Percentiles rank a stretch among this genome's conserved stretches.
phyloP scores from a whole-genome alignment of 192 early-diverging fungal species.

The Podila epigama region DNA sequence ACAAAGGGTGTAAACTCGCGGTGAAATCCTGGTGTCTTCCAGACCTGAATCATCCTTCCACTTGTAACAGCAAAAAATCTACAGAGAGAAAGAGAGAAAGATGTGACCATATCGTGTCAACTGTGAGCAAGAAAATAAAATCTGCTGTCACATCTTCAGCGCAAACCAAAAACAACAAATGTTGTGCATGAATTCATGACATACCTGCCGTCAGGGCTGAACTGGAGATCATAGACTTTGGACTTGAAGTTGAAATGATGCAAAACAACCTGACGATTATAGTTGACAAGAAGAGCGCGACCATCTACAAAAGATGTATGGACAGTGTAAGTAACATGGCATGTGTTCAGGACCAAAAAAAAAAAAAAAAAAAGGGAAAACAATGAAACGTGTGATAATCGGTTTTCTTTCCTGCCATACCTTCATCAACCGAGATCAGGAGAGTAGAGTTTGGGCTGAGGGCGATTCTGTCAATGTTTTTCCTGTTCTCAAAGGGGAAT shows the following conservation, averaged over 20 bases:
- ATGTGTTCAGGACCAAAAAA: too few relatives aligned
- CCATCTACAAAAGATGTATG: constrained; percentile 67
- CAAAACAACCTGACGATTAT: constrained; percentile 82
- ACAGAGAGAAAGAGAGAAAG: not conserved
- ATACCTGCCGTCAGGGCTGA: constrained; percentile 84
- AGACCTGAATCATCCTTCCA: constrained; percentile 86
- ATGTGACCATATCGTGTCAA: too few relatives aligned
- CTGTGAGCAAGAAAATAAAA: too few relatives aligned
- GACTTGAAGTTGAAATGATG: constrained; percentile 90
- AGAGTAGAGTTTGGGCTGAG: constrained; percentile 89
- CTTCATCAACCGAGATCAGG: constrained; percentile 93
- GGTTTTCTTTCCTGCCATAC: constrained; percentile 38
- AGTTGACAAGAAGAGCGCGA: constrained; percentile 86
- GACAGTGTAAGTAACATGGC: too few relatives aligned
- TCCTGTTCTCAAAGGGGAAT: constrained; percentile 92
- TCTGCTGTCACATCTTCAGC: too few relatives aligned
- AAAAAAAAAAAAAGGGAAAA: too few relatives aligned
- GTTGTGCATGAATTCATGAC: not conserved
- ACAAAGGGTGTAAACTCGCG: constrained; percentile 94
- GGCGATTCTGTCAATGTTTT: constrained; percentile 88
- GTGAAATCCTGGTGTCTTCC: constrained; percentile 91
- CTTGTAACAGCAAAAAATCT: constrained; percentile 86
- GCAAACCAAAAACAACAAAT: too few relatives aligned
- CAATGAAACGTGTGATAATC: too few relatives aligned
- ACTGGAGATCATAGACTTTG: constrained; percentile 82